Percentiles rank a stretch among this genome's conserved stretches.
Evolutionary conservation across 768 basidiomycete genomes (phyloP).

Genomic region (Coprinellus micaceus): DNA sequence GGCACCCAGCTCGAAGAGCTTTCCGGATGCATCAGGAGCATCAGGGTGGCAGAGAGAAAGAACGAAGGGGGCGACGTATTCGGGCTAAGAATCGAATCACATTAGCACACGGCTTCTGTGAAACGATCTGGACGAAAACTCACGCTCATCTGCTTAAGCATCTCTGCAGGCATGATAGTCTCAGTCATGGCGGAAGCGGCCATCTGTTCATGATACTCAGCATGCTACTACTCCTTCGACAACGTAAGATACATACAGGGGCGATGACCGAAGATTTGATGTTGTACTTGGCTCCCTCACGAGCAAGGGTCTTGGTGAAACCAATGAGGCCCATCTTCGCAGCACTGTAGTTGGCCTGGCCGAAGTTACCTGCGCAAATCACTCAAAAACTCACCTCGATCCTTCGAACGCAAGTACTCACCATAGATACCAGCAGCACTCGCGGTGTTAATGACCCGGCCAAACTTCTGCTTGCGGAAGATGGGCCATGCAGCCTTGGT

Average conservation of each 20-base stretch:
- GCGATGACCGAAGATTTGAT: constrained; percentile 87
- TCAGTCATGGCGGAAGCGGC: constrained; percentile 98
- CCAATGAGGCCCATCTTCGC: constrained; percentile 95
- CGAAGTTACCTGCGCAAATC: constrained; percentile 76
- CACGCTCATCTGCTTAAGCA: constrained; percentile 84
- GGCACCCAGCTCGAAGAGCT: constrained; percentile 89
- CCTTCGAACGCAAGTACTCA: constrained; percentile 26
- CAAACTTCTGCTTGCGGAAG: constrained; percentile 93
- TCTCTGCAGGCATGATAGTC: constrained; percentile 90
- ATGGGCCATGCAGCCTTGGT: constrained; percentile 95
- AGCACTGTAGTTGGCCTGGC: constrained; percentile 96
- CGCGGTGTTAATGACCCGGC: constrained; percentile 90
- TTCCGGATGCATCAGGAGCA: constrained; percentile 73
- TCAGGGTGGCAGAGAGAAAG: constrained; percentile 84
- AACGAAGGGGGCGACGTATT: constrained; percentile 90
- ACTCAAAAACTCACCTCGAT: not conserved
- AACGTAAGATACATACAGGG: constrained; percentile 53
- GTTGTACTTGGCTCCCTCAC: constrained; percentile 88
- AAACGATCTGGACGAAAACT: constrained; percentile 12
- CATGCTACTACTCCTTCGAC: not conserved
- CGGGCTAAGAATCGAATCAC: constrained; percentile 52
- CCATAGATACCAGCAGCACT: constrained; percentile 94
- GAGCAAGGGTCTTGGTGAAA: constrained; percentile 90
- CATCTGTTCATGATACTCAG: constrained; percentile 44
- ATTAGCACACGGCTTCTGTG: constrained; percentile 6